These are phyloP conservation scores for Cryptosporidium sp. DNA, from an alignment of 169 alveolate species.

Conservation along the genomic window DNA sequence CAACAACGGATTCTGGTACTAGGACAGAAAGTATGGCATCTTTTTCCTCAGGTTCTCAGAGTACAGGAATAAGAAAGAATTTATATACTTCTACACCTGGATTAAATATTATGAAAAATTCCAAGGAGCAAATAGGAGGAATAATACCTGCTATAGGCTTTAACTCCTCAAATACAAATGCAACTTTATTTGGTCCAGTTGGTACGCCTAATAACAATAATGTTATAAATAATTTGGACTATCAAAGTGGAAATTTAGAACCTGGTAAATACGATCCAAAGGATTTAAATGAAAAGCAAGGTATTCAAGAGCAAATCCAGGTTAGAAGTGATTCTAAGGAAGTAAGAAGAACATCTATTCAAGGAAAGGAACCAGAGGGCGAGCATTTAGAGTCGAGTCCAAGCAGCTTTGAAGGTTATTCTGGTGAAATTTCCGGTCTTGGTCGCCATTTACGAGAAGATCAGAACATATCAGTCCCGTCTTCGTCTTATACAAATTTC, in stretches of 20 bases:
- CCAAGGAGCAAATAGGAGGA: conserved; percentile 6
- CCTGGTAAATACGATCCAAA: not conserved
- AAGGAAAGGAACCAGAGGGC: not conserved
- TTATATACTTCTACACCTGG: conserved; percentile 67
- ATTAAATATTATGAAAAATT: conserved; percentile 21
- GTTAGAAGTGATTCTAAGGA: not conserved
- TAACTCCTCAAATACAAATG: not conserved
- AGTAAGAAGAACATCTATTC: not conserved
- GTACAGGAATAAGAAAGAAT: conserved; percentile 24
- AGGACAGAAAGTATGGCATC: conserved; percentile 41
- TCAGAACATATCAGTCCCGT: not conserved
- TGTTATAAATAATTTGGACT: not conserved
- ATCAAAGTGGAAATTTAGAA: not conserved
- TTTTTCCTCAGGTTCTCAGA: conserved; percentile 15
- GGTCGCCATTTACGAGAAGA: not conserved
- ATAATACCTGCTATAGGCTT: conserved; percentile 43
- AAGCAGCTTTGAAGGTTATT: not conserved
- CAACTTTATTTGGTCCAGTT: not conserved
- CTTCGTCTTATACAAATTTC: not conserved
- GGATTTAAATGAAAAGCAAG: not conserved
- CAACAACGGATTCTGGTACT: conserved; percentile 52
- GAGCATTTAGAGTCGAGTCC: conserved; percentile 11
- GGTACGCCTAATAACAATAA: too few species aligned
- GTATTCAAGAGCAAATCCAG: not conserved
- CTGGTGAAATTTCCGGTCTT: not conserved